phyloP scores from a whole-genome alignment of 805 yeast genomes.

The Lipomyces yamanashiensis region DNA sequence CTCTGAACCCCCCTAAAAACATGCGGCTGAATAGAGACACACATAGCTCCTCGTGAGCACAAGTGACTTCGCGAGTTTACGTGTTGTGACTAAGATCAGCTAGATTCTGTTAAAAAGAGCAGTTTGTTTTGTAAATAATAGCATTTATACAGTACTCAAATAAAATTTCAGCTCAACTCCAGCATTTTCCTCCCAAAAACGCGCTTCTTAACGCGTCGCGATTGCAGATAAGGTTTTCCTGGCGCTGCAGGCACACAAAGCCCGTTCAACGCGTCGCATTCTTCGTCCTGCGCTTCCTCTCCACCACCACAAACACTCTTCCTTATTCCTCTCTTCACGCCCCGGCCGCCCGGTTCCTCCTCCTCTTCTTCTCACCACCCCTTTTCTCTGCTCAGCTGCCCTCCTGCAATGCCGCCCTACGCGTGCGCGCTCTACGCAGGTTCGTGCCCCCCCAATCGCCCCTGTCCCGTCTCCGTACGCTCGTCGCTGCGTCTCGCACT shows the following conservation, averaged over 20 bases:
- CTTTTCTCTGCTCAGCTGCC: neutral
- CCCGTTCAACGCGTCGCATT: slow-evolving; percentile 15
- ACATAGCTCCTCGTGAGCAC: too few species aligned
- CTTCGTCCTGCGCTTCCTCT: neutral
- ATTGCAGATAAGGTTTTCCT: neutral
- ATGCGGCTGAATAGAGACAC: too few species aligned
- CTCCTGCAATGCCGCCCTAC: slow-evolving; percentile 17
- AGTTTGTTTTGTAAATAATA: too few species aligned
- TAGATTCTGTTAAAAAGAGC: too few species aligned
- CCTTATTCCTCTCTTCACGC: neutral
- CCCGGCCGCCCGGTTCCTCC: neutral
- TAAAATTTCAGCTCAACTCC: too few species aligned
- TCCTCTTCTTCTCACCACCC: neutral
- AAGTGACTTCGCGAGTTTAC: too few species aligned
- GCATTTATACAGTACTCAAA: too few species aligned
- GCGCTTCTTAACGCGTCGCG: neutral
- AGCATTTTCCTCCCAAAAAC: neutral
- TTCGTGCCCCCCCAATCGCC: slow-evolving; percentile 9
- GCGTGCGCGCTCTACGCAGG: slow-evolving; percentile 26
- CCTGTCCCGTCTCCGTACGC: neutral
- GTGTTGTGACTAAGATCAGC: too few species aligned
- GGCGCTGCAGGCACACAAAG: slow-evolving; percentile 11
- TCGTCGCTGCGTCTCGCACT: neutral
- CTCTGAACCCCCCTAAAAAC: too few species aligned
- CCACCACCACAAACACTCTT: neutral